A percentile compares a stretch with the other conserved stretches of the same genome.
These are phyloP conservation scores for Komagataella pseudopastoris DNA, from an alignment of 805 yeast species.

Conservation along the genomic window DNA sequence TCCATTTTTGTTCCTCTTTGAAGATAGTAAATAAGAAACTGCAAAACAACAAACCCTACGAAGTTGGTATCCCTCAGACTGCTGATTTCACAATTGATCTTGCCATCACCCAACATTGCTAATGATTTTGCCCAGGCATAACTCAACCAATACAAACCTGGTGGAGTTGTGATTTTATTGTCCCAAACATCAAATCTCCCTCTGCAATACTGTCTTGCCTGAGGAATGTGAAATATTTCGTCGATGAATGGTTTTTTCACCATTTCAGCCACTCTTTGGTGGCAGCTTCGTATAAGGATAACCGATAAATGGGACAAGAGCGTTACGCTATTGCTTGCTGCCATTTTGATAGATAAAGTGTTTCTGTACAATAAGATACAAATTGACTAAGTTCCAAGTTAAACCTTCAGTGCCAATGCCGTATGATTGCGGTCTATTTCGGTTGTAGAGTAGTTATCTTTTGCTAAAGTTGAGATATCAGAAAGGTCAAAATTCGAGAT, in stretches of 20 bases:
- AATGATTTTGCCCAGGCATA: conserved; percentile 23
- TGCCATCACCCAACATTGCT: conserved; percentile 19
- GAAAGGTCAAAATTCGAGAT: not conserved
- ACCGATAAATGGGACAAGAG: not conserved
- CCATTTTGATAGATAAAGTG: not conserved
- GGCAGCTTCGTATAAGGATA: not conserved
- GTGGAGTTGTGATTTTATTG: conserved; percentile 90
- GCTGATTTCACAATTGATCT: conserved; percentile 18
- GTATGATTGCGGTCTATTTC: not conserved
- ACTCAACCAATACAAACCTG: conserved; percentile 62
- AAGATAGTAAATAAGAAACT: conserved; percentile 8
- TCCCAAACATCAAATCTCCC: conserved; percentile 67
- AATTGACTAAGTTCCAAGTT: not conserved
- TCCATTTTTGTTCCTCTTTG: conserved; percentile 3
- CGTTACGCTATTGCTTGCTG: not conserved
- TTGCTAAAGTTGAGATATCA: not conserved
- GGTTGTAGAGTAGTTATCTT: not conserved
- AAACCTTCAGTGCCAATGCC: not conserved
- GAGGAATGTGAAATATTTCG: conserved; percentile 78
- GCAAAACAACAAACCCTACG: conserved; percentile 36
- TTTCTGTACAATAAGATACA: not conserved
- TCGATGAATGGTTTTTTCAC: conserved; percentile 23
- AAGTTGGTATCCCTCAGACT: conserved; percentile 47
- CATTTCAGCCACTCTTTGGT: not conserved
- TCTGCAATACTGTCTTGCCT: conserved; percentile 52